Base-by-base conservation (phyloP, 352 stramenopile species). In the Phytophthora pini region DNA sequence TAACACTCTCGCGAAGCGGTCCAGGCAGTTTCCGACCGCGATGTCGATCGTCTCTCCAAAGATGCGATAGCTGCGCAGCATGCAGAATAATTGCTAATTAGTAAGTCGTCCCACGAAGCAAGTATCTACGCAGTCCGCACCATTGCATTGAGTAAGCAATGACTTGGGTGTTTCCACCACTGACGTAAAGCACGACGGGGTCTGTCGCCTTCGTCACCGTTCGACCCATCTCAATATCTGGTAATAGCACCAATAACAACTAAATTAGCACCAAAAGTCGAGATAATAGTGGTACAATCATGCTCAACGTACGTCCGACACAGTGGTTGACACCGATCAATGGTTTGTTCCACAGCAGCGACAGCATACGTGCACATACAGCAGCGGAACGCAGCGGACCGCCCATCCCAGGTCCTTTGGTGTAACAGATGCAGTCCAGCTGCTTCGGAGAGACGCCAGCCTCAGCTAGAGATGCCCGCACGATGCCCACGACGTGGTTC, bases 31-130 rank as follows among this genome's bases (percentile, higher is more conserved):
- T 34, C 98, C 98, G 22, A 99, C 97, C 4, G 98, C 98, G 65
- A 99, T 99, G 82, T 99, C 98, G 74, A 99, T 99, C 10, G 98
- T 99, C 83, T 99, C 98, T 29, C 98, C 98, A 79, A 99, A 99
- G 55, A 99, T 99, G 38, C 97, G 87, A 75, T 99, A 99, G 47
- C 96, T 90, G 31, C 13, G 31, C 31, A 36, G 31, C 20, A 80
- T 8, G 1, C 15, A 61, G 12, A 31, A 43, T 5, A 38, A 76
- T 9, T 27, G 46, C 9, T 22, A 26, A 40, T 41, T 2, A 58
- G 20, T 31, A 5, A 17, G 36, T 5, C 15, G 38, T 4, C 6
- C 46, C 65, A 72, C n/a, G 39, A 71, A 70, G 3, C 15, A 34
- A 40, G 3, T 36, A 32, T 6, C 9, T n/a, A 31, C 20, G 3